Evolutionary conservation across 176 grass and related monocot species (phyloP).

Genomic region (barley (Hordeum vulgare)): DNA sequence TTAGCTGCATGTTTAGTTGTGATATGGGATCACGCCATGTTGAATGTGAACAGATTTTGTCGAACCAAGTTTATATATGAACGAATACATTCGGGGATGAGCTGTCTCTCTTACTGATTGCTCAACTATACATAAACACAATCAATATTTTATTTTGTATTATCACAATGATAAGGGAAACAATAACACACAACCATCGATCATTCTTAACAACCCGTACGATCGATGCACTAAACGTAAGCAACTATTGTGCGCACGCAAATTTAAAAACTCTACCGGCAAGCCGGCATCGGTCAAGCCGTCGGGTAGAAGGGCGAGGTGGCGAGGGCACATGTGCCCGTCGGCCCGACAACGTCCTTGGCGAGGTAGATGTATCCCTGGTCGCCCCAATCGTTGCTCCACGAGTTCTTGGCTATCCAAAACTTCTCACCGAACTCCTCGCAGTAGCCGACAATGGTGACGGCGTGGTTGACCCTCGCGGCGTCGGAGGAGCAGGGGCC

Average conservation of each 20-base stretch:
- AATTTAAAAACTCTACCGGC: not conserved
- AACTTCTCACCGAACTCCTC: conserved; percentile 14
- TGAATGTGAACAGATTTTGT: not conserved
- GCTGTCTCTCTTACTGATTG: too few species aligned
- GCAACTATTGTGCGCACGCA: not conserved
- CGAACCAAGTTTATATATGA: not conserved
- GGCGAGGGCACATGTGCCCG: conserved; percentile 29
- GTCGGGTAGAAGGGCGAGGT: conserved; percentile 25
- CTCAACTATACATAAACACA: not conserved
- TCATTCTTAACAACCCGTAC: not conserved
- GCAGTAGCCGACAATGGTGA: conserved; percentile 43
- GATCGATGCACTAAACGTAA: not conserved
- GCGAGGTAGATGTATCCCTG: conserved; percentile 25
- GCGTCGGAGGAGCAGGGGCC: conserved; percentile 12
- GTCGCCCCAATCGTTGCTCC: conserved; percentile 36
- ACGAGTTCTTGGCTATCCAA: conserved; percentile 48
- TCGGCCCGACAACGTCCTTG: not conserved
- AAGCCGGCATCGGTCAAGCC: not conserved
- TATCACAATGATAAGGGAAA: not conserved
- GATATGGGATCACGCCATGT: too few species aligned
- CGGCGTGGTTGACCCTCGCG: conserved; percentile 22
- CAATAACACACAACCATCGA: not conserved
- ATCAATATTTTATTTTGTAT: not conserved
- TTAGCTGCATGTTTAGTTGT: too few species aligned
- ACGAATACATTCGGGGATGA: not conserved